A percentile compares a stretch with the other conserved stretches of the same genome.
Evolutionary conservation across 441 rosid genomes (phyloP).

Genomic region (Flueggea neowawraea): DNA sequence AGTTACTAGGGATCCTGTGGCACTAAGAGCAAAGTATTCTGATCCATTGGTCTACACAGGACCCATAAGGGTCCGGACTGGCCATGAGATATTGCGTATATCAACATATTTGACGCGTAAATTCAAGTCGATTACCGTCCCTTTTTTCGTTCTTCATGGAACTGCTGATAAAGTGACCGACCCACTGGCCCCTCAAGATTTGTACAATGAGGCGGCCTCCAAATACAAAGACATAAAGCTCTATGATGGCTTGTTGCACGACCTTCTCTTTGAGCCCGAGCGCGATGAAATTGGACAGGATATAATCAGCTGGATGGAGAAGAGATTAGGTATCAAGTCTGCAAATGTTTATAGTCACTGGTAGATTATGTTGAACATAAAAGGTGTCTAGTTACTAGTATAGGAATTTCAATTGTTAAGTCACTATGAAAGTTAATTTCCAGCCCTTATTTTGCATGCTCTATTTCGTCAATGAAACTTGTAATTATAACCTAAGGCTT

Average conservation of each 20-base stretch:
- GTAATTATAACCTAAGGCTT: conserved; percentile 2
- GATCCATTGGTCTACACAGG: conserved; percentile 98
- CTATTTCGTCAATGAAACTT: conserved; percentile 3
- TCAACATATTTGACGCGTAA: conserved; percentile 67
- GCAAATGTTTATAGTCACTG: conserved; percentile 10
- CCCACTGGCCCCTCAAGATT: conserved; percentile 83
- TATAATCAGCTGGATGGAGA: conserved; percentile 88
- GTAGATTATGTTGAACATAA: conserved; percentile 8
- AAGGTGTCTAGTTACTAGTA: background rate
- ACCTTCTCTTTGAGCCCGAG: conserved; percentile 95
- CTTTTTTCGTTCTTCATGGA: conserved; percentile 95
- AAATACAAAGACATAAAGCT: conserved; percentile 79
- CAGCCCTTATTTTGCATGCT: too few species aligned
- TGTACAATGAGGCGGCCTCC: conserved; percentile 79
- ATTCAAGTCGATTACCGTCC: conserved; percentile 62
- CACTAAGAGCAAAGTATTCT: conserved; percentile 75
- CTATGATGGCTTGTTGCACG: conserved; percentile 88
- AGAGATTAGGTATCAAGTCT: conserved; percentile 31
- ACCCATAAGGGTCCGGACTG: conserved; percentile 92
- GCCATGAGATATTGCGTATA: conserved; percentile 83
- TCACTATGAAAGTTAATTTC: background rate
- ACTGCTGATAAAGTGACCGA: conserved; percentile 91
- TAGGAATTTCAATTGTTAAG: background rate
- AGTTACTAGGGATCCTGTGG: conserved; percentile 94
- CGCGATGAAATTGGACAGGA: conserved; percentile 72